Evolutionary conservation across 202 grass and related monocot species (phyloP), one percentile per base, ranked within the genome.

Genomic region (Miscanthus sacchariflorus): DNA sequence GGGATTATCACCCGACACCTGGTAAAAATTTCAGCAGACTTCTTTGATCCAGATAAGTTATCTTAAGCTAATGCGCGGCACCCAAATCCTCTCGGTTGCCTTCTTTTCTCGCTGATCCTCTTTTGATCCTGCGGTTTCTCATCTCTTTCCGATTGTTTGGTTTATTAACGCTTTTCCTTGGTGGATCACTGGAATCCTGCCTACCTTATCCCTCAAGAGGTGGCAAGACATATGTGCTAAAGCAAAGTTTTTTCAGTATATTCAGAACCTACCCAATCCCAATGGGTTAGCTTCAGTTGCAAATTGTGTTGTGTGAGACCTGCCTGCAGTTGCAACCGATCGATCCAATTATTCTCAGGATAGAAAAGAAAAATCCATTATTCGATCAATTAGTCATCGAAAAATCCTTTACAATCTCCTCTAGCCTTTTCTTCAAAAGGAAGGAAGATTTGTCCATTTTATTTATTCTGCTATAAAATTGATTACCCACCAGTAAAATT

Each of bases 121-220:
- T 88, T 91, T 91, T 42, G 68, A 88, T 87, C 45, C 85, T 91
- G 78, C 74, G 21, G 28, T 80, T 84, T 84, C 24, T 80, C 81
- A 69, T 75, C 30, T 81, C 85, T 84, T 75, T 87, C 44, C 23
- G 21, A 5, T 25, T 25, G 23, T 25, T 63, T 63, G 21, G 58
- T 63, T 63, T 33, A 63, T 58, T 74, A 68, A 80, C 36, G 81
- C 69, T 27, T 91, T 91, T 84, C 70, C 83, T 88, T 61, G 76
- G 85, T 84, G 89, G 81, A 91, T 84, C 89, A 64, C 63, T 88
- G 85, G 76, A 88, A 91, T 88, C 89, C 69, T 81, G 89, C 85
- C 89, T 68, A 88, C 85, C 89, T 87, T 91, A 87, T 91, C 89
- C 74, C 8, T 68, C 35, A 72, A 82, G 77, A 83, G 40, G 79